Percentiles rank a stretch among this genome's conserved stretches.
Evolutionary conservation across 2,329 filamentous ascomycete genomes (phyloP).

Genomic region (Arthrobotrys sinensis): DNA sequence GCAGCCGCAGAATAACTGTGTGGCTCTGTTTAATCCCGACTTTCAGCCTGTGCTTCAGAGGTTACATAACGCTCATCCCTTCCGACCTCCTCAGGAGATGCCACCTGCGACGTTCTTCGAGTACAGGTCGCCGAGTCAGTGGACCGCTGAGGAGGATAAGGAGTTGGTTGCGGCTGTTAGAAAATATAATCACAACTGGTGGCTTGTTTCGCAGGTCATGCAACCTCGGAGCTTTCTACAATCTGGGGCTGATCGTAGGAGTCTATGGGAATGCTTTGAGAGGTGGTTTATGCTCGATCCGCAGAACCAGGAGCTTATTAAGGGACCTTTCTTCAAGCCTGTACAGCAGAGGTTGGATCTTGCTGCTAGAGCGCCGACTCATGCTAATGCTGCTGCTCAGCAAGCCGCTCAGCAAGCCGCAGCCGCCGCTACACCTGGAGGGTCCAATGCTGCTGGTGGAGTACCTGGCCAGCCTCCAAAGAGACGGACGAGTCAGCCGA

Average conservation of each 20-base stretch:
- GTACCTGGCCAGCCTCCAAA: conserved; percentile 68
- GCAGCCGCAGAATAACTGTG: conserved; percentile 79
- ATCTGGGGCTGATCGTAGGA: conserved; percentile 90
- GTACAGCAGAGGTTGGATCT: conserved; percentile 77
- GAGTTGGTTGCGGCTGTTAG: conserved; percentile 87
- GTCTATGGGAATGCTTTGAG: conserved; percentile 99
- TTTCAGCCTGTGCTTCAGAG: conserved; percentile 91
- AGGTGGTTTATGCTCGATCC: conserved; percentile 94
- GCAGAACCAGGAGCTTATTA: conserved; percentile 90
- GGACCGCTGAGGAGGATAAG: conserved; percentile 91
- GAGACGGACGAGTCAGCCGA: conserved; percentile 81
- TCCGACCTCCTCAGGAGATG: conserved; percentile 96
- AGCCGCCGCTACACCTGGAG: conserved; percentile 68
- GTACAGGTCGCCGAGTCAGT: conserved; percentile 86
- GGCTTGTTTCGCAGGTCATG: conserved; percentile 87
- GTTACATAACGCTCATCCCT: conserved; percentile 90
- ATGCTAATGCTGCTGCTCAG: conserved; percentile 74
- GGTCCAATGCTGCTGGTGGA: conserved; percentile 70
- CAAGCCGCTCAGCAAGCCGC: conserved; percentile 65
- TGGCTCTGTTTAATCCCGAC: conserved; percentile 89
- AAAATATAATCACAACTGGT: conserved; percentile 98
- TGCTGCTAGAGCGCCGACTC: conserved; percentile 71
- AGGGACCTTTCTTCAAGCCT: conserved; percentile 93
- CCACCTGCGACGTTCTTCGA: conserved; percentile 93
- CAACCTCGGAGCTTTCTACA: conserved; percentile 81